Evolutionary conservation across 2,329 filamentous ascomycete genomes (phyloP).

Genomic region (Thyridium curvatum): DNA sequence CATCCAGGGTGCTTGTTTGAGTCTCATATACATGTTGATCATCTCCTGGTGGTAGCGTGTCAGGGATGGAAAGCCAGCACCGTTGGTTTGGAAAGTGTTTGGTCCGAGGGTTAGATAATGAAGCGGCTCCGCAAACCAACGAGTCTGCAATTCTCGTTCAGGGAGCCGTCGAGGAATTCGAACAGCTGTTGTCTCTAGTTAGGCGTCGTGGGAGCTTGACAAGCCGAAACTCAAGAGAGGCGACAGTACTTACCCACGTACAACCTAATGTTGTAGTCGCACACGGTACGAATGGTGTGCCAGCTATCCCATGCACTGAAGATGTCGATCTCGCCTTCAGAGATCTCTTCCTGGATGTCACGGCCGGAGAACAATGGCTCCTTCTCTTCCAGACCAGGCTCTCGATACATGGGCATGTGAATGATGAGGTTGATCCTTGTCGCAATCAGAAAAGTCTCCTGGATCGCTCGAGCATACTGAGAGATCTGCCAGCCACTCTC

Average conservation of each 20-base stretch:
- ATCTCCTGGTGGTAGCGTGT: conserved; percentile 54
- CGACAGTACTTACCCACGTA: conserved; percentile 65
- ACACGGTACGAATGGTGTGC: conserved; percentile 79
- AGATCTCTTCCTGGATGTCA: conserved; percentile 21
- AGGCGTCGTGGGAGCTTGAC: too few relatives aligned
- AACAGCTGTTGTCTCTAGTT: conserved; percentile 33
- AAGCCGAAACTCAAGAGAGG: neutral
- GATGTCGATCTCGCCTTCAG: conserved; percentile 51
- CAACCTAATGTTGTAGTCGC: conserved; percentile 76
- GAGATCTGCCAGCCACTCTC: conserved; percentile 46
- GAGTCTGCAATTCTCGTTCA: conserved; percentile 52
- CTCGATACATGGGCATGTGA: conserved; percentile 77
- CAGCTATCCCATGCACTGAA: conserved; percentile 90
- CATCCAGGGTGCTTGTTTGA: conserved; percentile 57
- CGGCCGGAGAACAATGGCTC: conserved; percentile 46
- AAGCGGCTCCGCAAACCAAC: conserved; percentile 65
- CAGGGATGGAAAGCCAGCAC: conserved; percentile 54
- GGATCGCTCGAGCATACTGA: conserved; percentile 78
- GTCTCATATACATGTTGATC: conserved; percentile 56
- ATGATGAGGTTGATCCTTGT: conserved; percentile 75
- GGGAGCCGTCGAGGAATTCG: conserved; percentile 53
- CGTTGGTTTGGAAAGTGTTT: conserved; percentile 53
- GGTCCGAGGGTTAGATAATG: conserved; percentile 52
- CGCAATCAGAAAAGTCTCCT: conserved; percentile 70
- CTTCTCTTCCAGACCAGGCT: conserved; percentile 51